Conservation (phyloP, 164 flowering plant species). For the Liriodendron chinense region DNA sequence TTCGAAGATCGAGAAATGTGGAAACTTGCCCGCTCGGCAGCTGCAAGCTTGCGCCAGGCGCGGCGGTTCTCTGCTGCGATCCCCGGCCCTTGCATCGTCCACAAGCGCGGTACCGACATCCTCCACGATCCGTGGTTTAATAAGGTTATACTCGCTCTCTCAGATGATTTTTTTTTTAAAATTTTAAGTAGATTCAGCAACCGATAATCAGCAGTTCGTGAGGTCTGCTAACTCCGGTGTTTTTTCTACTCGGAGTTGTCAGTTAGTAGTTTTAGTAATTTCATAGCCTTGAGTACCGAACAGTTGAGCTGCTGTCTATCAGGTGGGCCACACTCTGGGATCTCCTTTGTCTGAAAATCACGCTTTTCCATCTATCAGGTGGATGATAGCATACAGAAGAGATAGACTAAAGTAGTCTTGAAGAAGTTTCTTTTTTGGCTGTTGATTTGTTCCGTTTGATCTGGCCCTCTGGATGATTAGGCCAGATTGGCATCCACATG, state of each 20-base stretch:
- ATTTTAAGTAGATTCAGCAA: not conserved
- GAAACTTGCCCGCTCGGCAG: constrained; percentile 25
- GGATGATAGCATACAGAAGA: too few species aligned
- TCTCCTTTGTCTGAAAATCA: too few species aligned
- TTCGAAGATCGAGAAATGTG: constrained; percentile 18
- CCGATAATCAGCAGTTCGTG: too few species aligned
- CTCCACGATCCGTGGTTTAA: constrained; percentile 99
- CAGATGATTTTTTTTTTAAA: not conserved
- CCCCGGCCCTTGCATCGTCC: constrained; percentile 88
- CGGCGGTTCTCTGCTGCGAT: constrained; percentile 53
- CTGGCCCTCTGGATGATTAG: too few species aligned
- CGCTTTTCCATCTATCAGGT: too few species aligned
- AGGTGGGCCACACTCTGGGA: not conserved
- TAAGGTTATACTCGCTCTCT: constrained; percentile 48
- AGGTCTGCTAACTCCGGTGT: too few species aligned
- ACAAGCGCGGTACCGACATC: constrained; percentile 97
- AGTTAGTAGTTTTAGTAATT: too few species aligned
- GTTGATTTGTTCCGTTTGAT: too few species aligned
- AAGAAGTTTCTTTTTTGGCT: too few species aligned
- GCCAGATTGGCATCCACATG: too few species aligned
- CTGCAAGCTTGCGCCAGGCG: constrained; percentile 33
- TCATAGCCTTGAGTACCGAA: not conserved
- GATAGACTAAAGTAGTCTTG: too few species aligned
- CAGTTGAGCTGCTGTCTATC: not conserved
- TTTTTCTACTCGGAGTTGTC: too few species aligned